phyloP scores from a whole-genome alignment of 768 basidiomycete genomes.

The Amylocystis lapponica region DNA sequence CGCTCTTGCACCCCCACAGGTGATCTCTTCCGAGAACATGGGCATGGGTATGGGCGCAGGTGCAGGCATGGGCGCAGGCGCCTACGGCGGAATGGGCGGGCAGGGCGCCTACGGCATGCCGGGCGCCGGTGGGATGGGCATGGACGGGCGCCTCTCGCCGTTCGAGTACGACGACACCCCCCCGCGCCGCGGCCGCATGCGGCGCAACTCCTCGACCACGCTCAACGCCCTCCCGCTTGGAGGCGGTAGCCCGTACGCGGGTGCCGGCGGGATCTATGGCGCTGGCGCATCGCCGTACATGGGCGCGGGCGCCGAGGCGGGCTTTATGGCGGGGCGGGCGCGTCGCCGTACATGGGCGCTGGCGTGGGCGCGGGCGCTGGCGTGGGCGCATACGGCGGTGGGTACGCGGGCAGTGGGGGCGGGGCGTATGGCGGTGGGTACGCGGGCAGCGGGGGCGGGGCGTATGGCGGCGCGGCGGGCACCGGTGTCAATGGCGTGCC shows the following conservation, averaged over 20 bases:
- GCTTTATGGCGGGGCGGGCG: background rate
- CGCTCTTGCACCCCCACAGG: no score
- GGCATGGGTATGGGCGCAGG: slow-evolving; percentile 3
- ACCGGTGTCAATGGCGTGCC: background rate
- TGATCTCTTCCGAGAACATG: no score
- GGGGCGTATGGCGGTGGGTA: slow-evolving; percentile 1
- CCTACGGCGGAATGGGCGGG: background rate
- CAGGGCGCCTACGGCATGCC: background rate
- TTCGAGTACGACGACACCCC: no score
- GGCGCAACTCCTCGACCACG: background rate
- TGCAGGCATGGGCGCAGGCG: background rate
- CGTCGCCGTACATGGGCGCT: no score
- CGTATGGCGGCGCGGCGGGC: background rate
- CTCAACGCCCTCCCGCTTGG: background rate
- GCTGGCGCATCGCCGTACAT: background rate
- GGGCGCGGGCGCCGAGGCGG: slow-evolving; percentile 1
- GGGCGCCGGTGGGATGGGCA: background rate
- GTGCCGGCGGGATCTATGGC: background rate
- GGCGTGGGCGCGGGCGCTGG: slow-evolving; percentile 3
- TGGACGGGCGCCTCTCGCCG: no score
- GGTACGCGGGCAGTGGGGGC: slow-evolving; percentile 6
- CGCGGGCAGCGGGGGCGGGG: background rate
- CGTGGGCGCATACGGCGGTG: slow-evolving; percentile 1
- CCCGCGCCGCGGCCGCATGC: background rate
- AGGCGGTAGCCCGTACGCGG: slow-evolving; percentile 1